Percentiles rank a stretch among this genome's conserved stretches.
These are phyloP conservation scores for Entrophospora sp. DNA, from an alignment of 192 early-diverging fungal genomes.

Conservation along the genomic window DNA sequence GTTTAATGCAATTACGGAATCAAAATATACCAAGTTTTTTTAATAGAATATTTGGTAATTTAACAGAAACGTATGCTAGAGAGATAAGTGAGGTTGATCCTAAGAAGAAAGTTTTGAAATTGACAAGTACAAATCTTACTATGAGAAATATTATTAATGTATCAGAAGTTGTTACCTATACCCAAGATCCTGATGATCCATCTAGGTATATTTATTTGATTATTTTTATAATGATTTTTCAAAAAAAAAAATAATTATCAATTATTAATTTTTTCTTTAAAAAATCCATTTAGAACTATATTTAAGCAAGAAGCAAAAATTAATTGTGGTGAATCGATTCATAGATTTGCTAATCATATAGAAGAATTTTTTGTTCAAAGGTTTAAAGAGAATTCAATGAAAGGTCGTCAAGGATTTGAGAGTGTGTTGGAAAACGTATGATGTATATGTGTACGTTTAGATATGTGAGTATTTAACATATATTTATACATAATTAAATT, in stretches of 20 bases:
- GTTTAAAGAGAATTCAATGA: slow-evolving; percentile 83
- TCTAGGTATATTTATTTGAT: slow-evolving; percentile 34
- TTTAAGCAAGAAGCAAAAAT: slow-evolving; percentile 83
- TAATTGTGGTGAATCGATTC: slow-evolving; percentile 63
- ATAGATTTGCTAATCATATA: slow-evolving; percentile 58
- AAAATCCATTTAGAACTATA: slow-evolving; percentile 51
- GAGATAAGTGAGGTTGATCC: slow-evolving; percentile 89
- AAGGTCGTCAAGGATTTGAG: slow-evolving; percentile 79
- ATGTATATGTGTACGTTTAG: slow-evolving; percentile 20
- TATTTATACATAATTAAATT: too few species aligned
- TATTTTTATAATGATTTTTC: too few species aligned
- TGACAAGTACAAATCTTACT: slow-evolving; percentile 78
- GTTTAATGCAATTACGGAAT: slow-evolving; percentile 79
- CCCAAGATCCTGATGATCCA: slow-evolving; percentile 47
- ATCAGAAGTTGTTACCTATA: slow-evolving; percentile 79
- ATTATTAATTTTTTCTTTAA: slow-evolving; percentile 10
- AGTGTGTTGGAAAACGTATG: slow-evolving; percentile 68
- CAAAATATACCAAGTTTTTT: slow-evolving; percentile 82
- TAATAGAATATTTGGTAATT: slow-evolving; percentile 54
- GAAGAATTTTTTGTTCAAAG: slow-evolving; percentile 78
- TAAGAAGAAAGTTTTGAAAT: slow-evolving; percentile 54
- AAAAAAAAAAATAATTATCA: background rate
- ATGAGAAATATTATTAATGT: slow-evolving; percentile 77
- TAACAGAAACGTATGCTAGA: slow-evolving; percentile 69
- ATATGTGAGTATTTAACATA: too few species aligned